phyloP scores from a whole-genome alignment of 805 yeast genomes.

The Kodamaea fukazawae region DNA sequence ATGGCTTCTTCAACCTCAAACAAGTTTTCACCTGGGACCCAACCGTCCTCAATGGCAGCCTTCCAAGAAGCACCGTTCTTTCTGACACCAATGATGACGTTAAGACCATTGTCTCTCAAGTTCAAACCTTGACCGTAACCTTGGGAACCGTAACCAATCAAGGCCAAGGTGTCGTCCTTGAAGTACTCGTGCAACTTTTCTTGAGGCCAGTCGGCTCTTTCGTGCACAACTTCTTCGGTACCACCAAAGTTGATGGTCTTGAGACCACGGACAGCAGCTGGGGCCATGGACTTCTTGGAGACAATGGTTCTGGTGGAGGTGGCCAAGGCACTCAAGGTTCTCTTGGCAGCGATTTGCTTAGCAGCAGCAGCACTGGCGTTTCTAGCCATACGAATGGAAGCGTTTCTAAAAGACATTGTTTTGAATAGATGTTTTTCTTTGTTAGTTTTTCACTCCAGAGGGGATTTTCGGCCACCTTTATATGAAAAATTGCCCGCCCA shows the following conservation, averaged over 20 bases:
- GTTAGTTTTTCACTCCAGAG: neutral
- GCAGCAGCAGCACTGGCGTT: conserved; percentile 42
- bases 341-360: conserved; percentile 52
- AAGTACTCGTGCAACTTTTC: conserved; percentile 94
- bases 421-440: conserved; percentile 1
- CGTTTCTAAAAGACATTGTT: conserved; percentile 44
- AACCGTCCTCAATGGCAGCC: conserved; percentile 98
- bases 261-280: conserved; percentile 78
- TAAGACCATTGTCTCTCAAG: conserved; percentile 98
- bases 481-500: conserved; percentile 2
- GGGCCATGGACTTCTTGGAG: conserved; percentile 36
- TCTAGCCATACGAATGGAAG: conserved; percentile 45
- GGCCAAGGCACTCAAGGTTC: conserved; percentile 61
- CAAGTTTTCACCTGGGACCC: conserved; percentile 99
- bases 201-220: conserved; percentile 99
- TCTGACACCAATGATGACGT: conserved; percentile 97
- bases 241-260: conserved; percentile 98
- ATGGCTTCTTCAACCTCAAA: conserved; percentile 95
- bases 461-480: conserved; percentile 5
- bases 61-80: conserved; percentile 99
- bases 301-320: conserved; percentile 46
- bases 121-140: conserved; percentile 99
- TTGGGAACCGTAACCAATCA: conserved; percentile 99
- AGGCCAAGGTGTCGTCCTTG: conserved; percentile 96
- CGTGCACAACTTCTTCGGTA: conserved; percentile 91